These are phyloP conservation scores for Akanthomyces muscarius DNA, from an alignment of 2,329 filamentous ascomycete species.

Conservation along the genomic window DNA sequence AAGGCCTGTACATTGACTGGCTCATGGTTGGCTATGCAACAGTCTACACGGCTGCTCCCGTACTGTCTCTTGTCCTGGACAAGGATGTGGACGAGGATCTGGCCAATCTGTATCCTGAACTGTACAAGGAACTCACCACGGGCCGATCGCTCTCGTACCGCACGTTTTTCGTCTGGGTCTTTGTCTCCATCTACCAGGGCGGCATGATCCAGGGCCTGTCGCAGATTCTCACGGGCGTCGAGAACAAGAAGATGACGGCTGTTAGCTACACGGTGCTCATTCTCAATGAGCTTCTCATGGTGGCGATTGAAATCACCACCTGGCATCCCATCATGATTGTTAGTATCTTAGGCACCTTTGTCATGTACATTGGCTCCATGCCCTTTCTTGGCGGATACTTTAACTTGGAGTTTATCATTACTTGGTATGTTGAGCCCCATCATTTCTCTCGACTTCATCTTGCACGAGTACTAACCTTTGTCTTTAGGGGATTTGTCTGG, in stretches of 20 bases:
- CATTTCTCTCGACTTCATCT: neutral
- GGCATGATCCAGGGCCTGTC: conserved; percentile 92
- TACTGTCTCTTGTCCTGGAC: conserved; percentile 90
- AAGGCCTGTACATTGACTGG: conserved; percentile 95
- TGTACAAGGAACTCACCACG: conserved; percentile 94
- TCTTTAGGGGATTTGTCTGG: conserved; percentile 75
- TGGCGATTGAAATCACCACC: conserved; percentile 91
- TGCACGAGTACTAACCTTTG: conserved; percentile 20
- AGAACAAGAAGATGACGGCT: conserved; percentile 72
- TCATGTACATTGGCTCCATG: conserved; percentile 75
- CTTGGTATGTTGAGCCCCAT: conserved; percentile 45
- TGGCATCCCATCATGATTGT: conserved; percentile 94
- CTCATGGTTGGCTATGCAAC: conserved; percentile 95
- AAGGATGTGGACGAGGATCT: conserved; percentile 91
- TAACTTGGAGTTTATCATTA: conserved; percentile 75
- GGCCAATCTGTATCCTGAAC: conserved; percentile 90
- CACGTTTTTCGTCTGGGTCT: conserved; percentile 95
- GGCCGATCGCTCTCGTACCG: conserved; percentile 84
- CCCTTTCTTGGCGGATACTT: conserved; percentile 90
- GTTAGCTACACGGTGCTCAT: conserved; percentile 90
- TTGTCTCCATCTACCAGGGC: conserved; percentile 93
- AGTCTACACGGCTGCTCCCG: conserved; percentile 88
- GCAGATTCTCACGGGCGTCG: conserved; percentile 78
- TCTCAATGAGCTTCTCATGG: conserved; percentile 94
- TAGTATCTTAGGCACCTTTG: conserved; percentile 74